A percentile compares a stretch with the other conserved stretches of the same genome.
These are phyloP conservation scores for Russula virescens DNA, from an alignment of 768 basidiomycete species.

Conservation along the genomic window DNA sequence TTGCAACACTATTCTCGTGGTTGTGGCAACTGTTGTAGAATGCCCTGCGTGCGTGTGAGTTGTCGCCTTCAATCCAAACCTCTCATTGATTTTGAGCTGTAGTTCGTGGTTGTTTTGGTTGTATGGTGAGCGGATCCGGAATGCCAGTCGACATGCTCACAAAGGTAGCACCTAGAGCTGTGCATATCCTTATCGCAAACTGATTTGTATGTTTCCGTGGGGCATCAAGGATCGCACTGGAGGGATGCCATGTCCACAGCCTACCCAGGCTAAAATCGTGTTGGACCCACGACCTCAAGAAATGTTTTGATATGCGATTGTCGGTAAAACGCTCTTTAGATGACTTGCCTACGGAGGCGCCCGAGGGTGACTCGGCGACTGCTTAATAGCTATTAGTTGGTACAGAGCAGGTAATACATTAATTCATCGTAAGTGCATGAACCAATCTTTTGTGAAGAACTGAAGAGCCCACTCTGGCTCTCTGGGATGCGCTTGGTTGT, in stretches of 20 bases:
- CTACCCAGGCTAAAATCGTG: background rate
- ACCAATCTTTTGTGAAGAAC: too few species aligned
- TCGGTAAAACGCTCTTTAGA: too few species aligned
- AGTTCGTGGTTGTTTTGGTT: conserved; percentile 43
- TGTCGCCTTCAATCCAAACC: background rate
- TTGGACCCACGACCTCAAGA: background rate
- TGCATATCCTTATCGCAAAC: background rate
- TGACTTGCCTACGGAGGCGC: too few species aligned
- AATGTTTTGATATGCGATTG: too few species aligned
- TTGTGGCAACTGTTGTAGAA: conserved; percentile 50
- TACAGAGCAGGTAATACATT: too few species aligned
- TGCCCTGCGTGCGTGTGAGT: conserved; percentile 37
- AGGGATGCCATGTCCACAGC: too few species aligned
- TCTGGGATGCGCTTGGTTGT: too few species aligned
- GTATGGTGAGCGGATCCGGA: conserved; percentile 41
- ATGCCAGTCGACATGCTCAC: background rate
- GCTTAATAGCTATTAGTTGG: too few species aligned
- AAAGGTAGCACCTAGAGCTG: background rate
- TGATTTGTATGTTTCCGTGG: background rate
- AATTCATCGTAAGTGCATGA: too few species aligned
- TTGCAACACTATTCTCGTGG: conserved; percentile 61
- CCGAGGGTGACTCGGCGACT: too few species aligned
- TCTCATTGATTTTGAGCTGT: conserved; percentile 31
- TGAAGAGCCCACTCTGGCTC: too few species aligned
- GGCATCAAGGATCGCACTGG: background rate